A percentile compares a stretch with the other conserved stretches of the same genome.
Conservation (phyloP, 352 stramenopile genomes). For the Phytophthora syringae region DNA sequence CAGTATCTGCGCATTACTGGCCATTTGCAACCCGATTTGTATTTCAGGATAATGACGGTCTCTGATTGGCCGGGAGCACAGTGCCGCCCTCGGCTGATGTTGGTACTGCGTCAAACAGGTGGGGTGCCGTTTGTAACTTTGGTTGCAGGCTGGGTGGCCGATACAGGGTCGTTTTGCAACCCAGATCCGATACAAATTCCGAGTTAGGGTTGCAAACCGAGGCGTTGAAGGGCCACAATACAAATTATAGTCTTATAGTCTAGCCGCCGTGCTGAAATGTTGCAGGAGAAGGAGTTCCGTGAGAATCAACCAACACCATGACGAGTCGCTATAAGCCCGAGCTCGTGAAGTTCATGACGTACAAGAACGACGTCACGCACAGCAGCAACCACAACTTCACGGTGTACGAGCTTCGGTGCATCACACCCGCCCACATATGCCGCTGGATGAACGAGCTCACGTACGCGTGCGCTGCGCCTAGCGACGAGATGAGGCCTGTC, state of each 20-base stretch:
- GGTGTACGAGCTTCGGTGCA: background rate
- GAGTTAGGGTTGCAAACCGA: background rate
- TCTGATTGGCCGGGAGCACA: too few species aligned
- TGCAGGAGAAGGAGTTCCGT: too few species aligned
- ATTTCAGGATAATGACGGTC: too few species aligned
- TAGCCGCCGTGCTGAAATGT: too few species aligned
- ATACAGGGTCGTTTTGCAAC: background rate
- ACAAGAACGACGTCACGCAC: background rate
- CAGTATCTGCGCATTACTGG: too few species aligned
- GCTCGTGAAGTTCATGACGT: conserved; percentile 17
- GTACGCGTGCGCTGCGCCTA: background rate
- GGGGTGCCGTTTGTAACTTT: background rate
- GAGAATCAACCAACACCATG: background rate
- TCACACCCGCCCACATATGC: background rate
- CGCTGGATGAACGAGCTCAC: conserved; percentile 16
- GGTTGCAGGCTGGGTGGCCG: background rate
- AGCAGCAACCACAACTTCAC: background rate
- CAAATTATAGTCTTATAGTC: too few species aligned
- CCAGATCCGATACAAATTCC: background rate
- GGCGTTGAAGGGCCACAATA: background rate
- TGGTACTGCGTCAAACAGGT: too few species aligned
- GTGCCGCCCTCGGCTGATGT: too few species aligned
- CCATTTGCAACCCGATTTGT: too few species aligned
- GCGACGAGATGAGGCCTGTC: conserved; percentile 12
- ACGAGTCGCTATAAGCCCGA: conserved; percentile 8